Conservation (phyloP, 2,329 filamentous ascomycete genomes). For the Diplocarpon mali region DNA sequence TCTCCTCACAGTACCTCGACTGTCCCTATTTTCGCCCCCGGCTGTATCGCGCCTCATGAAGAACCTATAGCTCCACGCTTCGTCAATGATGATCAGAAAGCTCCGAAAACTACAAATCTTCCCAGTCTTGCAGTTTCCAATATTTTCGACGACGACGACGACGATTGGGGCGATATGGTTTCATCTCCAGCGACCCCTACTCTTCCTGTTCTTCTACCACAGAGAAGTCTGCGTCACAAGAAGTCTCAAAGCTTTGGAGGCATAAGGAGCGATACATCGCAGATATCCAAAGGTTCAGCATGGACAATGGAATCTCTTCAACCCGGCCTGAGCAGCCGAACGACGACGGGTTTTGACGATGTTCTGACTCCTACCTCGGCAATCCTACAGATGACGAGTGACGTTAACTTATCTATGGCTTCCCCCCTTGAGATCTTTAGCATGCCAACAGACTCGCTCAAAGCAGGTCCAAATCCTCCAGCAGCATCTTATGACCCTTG, state of each 20-base stretch:
- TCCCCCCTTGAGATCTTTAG: background rate
- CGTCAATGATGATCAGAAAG: too few relatives aligned
- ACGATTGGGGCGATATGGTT: conserved; percentile 32
- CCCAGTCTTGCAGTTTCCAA: conserved; percentile 1
- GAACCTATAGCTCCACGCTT: background rate
- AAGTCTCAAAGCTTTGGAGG: conserved; percentile 17
- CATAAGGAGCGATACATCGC: background rate
- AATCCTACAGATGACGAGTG: background rate
- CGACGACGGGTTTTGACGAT: conserved; percentile 4
- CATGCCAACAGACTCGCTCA: background rate
- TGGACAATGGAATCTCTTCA: background rate
- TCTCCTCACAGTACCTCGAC: background rate
- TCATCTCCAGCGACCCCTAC: conserved; percentile 22
- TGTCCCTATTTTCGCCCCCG: background rate
- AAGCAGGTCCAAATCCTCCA: background rate
- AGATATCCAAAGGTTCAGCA: background rate
- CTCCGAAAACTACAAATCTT: background rate
- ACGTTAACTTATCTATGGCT: background rate
- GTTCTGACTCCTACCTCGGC: background rate
- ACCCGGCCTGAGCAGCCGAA: conserved; percentile 2
- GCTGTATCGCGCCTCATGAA: background rate
- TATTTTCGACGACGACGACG: conserved; percentile 20
- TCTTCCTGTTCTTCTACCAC: conserved; percentile 8
- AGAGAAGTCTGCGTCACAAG: conserved; percentile 11
- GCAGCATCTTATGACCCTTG: conserved; percentile 22